Evolutionary conservation across 345 rosid genomes (phyloP).

Genomic region (Zanthoxylum bungeanum): DNA sequence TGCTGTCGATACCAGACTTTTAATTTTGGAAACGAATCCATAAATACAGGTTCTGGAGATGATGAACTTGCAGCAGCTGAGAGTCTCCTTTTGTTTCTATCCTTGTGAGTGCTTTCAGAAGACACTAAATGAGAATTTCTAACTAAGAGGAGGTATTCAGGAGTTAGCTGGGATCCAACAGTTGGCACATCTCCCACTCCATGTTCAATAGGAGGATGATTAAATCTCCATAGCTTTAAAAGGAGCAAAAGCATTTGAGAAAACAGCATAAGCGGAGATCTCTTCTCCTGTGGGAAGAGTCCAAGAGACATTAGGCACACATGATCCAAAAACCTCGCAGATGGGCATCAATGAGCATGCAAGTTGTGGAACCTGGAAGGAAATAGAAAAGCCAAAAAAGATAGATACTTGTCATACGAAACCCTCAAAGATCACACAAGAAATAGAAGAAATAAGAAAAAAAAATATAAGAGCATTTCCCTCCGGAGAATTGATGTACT

Average conservation of each 20-base stretch:
- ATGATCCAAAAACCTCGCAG: conserved; percentile 93
- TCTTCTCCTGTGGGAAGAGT: conserved; percentile 72
- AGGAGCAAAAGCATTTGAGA: conserved; percentile 92
- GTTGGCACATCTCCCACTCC: conserved; percentile 88
- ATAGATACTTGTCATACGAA: too few species aligned
- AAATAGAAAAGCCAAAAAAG: not conserved
- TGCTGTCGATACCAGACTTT: conserved; percentile 91
- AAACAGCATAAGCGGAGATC: conserved; percentile 77
- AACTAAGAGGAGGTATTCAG: conserved; percentile 80
- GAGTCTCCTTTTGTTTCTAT: conserved; percentile 58
- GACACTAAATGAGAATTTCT: conserved; percentile 82
- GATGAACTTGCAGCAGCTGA: conserved; percentile 53
- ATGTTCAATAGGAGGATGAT: conserved; percentile 89
- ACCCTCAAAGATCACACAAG: too few species aligned
- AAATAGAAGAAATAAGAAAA: too few species aligned
- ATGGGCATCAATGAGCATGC: conserved; percentile 94
- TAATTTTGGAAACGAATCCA: conserved; percentile 90
- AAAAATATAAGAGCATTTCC: too few species aligned
- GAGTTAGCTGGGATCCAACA: conserved; percentile 80
- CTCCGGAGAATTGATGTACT: not conserved
- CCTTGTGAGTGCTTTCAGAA: conserved; percentile 50
- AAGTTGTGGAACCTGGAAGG: conserved; percentile 76
- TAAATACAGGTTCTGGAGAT: conserved; percentile 61
- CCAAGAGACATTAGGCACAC: conserved; percentile 72
- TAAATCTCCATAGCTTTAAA: conserved; percentile 92